A percentile compares a stretch with the other conserved stretches of the same genome.
Conservation (phyloP, 345 rosid species). For the Euphorbia pulcherrima region DNA sequence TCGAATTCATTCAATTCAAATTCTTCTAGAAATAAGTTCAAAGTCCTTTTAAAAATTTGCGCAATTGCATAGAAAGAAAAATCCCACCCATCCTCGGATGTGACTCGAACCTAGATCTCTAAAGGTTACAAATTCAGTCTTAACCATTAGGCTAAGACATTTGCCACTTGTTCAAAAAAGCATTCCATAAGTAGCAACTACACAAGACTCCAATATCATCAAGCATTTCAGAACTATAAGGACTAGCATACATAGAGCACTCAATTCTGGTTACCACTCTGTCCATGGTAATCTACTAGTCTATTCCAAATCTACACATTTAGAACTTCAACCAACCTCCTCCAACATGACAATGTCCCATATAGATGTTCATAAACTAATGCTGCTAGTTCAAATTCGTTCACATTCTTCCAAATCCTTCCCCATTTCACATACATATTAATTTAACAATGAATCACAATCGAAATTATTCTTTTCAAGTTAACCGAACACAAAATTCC, state of each 20-base stretch:
- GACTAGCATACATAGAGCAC: neutral
- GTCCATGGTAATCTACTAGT: neutral
- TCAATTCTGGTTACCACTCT: neutral
- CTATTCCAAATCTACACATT: neutral
- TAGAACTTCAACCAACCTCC: neutral
- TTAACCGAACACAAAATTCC: neutral
- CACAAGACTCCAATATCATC: neutral
- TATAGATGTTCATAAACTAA: neutral
- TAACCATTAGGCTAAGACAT: too few relatives aligned
- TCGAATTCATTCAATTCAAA: too few relatives aligned
- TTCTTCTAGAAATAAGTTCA: too few relatives aligned
- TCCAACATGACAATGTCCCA: neutral
- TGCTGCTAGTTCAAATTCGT: neutral
- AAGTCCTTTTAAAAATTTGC: too few relatives aligned
- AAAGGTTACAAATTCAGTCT: too few relatives aligned
- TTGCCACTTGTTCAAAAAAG: too few relatives aligned
- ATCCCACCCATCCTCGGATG: too few relatives aligned
- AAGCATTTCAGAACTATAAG: neutral
- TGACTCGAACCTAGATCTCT: too few relatives aligned
- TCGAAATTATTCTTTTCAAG: neutral
- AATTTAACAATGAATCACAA: neutral
- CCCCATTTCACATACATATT: neutral
- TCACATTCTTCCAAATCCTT: neutral
- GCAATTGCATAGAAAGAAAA: too few relatives aligned
- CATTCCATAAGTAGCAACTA: neutral